phyloP scores from a whole-genome alignment of 208 protist genomes.

The Wallacemonas sp. region DNA sequence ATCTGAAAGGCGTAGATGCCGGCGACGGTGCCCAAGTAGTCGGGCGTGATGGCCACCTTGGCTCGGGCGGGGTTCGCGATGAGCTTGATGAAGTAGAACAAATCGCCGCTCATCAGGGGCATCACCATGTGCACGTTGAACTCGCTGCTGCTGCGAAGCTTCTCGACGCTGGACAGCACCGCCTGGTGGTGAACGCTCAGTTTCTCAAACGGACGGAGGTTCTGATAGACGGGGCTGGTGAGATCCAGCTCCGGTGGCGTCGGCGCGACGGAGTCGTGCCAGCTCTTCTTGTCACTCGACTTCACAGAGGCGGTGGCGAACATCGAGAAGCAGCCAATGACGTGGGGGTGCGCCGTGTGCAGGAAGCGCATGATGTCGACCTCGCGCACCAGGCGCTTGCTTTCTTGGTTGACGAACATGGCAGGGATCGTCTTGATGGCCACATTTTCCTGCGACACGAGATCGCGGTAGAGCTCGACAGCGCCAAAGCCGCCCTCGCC shows the following conservation, averaged over 20 bases:
- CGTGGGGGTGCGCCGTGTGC: conserved; percentile 91
- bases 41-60: conserved; percentile 30
- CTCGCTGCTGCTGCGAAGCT: conserved; percentile 38
- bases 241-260: conserved; percentile 48
- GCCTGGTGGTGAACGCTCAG: conserved; percentile 45
- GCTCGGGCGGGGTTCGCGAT: conserved; percentile 25
- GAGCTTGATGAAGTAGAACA: conserved; percentile 74
- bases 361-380: conserved; percentile 97
- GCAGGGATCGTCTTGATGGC: conserved; percentile 92
- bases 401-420: conserved; percentile 88
- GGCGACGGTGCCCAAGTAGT: conserved; percentile 60
- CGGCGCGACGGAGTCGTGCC: conserved; percentile 47
- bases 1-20: conserved; percentile 89
- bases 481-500: conserved; percentile 97
- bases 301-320: conserved; percentile 85
- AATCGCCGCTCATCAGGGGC: conserved; percentile 84
- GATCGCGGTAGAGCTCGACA: conserved; percentile 95
- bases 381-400: conserved; percentile 92
- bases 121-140: conserved; percentile 92
- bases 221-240: conserved; percentile 28
- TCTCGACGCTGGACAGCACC: conserved; percentile 31
- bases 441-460: conserved; percentile 69
- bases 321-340: conserved; percentile 94
- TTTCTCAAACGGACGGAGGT: conserved; percentile 30
- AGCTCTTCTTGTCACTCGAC: conserved; percentile 8